A percentile compares a stretch with the other conserved stretches of the same genome.
These are phyloP conservation scores for Cocos nucifera DNA, from an alignment of 176 grass and related monocot species.

Conservation along the genomic window DNA sequence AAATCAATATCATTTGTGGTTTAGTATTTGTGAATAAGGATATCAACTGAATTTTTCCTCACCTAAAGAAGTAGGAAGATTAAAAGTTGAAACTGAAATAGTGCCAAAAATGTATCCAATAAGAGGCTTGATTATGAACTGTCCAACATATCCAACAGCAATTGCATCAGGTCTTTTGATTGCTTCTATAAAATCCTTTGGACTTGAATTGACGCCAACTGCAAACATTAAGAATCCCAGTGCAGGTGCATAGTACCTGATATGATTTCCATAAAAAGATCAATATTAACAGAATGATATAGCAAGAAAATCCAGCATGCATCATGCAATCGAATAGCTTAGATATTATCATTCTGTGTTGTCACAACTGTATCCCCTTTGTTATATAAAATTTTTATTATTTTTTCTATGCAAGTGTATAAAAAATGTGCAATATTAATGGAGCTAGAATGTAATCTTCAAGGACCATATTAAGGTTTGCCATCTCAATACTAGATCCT, in stretches of 20 bases:
- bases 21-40: background rate
- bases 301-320: no score
- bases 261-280: slow-evolving; percentile 1
- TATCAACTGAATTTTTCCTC: background rate
- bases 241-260: slow-evolving; percentile 90
- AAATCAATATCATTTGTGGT: background rate
- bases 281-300: no score
- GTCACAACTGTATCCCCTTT: no score
- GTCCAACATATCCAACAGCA: slow-evolving; percentile 62
- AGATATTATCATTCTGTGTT: no score
- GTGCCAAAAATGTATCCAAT: slow-evolving; percentile 89
- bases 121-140: slow-evolving; percentile 76
- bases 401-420: no score
- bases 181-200: slow-evolving; percentile 76
- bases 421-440: no score
- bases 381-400: no score
- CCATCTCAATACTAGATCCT: no score
- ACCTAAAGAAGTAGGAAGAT: slow-evolving; percentile 80
- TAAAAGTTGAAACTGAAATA: slow-evolving; percentile 54
- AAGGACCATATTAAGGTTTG: no score
- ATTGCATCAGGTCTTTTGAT: slow-evolving; percentile 80
- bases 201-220: slow-evolving; percentile 89
- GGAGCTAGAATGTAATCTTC: no score
- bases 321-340: no score
- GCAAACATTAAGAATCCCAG: slow-evolving; percentile 98